A percentile compares a stretch with the other conserved stretches of the same genome.
Conservation (phyloP, 148 eudicot species). For the Salicornia ramosissima region DNA sequence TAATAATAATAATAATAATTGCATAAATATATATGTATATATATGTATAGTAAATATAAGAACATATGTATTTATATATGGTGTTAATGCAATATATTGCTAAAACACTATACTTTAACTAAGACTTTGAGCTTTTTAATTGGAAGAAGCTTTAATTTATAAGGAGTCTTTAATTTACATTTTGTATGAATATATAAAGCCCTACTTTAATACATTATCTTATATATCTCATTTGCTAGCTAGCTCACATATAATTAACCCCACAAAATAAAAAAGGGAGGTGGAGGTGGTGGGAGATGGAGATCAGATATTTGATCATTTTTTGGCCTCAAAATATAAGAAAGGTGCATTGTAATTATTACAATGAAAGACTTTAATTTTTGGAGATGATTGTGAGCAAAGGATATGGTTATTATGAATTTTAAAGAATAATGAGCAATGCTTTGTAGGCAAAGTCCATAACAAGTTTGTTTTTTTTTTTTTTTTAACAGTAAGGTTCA, state of each 20-base stretch:
- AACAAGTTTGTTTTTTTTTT: too few species aligned
- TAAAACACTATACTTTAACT: background rate
- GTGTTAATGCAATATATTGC: background rate
- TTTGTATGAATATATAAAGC: too few species aligned
- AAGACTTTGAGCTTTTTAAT: background rate
- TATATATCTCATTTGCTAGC: background rate
- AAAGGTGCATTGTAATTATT: constrained; percentile 26
- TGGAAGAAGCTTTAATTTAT: background rate
- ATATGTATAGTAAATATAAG: too few species aligned
- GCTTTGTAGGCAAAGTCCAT: too few species aligned
- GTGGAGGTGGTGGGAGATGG: background rate
- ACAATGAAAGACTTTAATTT: constrained; percentile 11
- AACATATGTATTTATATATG: background rate
- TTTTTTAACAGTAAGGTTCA: too few species aligned
- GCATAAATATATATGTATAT: too few species aligned
- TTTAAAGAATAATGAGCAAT: too few species aligned
- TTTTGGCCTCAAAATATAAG: constrained; percentile 12
- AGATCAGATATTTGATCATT: constrained; percentile 21
- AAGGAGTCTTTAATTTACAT: background rate
- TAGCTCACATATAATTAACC: background rate
- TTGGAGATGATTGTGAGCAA: background rate
- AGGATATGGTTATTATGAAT: too few species aligned
- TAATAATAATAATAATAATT: too few species aligned
- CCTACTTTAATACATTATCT: background rate
- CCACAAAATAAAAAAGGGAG: background rate